Base-by-base conservation (phyloP, 768 basidiomycete species). In the Gloeophyllum trabeum region DNA sequence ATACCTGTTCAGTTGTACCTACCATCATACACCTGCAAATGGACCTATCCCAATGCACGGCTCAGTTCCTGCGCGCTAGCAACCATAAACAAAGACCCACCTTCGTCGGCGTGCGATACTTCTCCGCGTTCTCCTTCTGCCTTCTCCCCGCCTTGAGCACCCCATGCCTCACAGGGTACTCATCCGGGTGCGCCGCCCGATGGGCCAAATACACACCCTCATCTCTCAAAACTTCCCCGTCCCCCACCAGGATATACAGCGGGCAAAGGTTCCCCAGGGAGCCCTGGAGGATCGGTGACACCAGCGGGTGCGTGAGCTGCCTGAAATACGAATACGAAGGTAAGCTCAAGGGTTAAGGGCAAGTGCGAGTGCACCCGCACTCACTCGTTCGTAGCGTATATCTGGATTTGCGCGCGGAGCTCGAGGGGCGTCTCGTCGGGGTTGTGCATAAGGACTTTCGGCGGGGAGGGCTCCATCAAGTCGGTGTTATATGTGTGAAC, bases 181-280 rank as follows among this genome's bases (percentile, higher is more conserved):
- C 54, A 1, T 69, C 62, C 1, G 86, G 88, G 52, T 80, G 63
- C 1, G 88, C 84, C 4, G 86, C 85, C 49, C 82, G 81, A 56
- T 90, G 87, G 0, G 87, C 85, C 46, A 79, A 49, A 52, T 81
- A 85, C 5, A 88, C 65, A 22, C 84, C 77, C 58, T 89, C 86
- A 54, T 91, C 87, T 16, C 84, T 60, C 25, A 89, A 56, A 1
- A 84, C 75, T 55, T 89, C 87, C 10, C 75, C 76, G 46, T 87
- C 72, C 0, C 86, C 83, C 2, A 75, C 74, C 20, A 84, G 58
- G 44, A 90, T 74, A 49, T 83, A 80, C 10, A 90, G 57, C 5
- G 86, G 86, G 1, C 81, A 81, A 1, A 91, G 65, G 34, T 85
- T 80, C 0, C 83, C 83, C 4, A 89, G 59, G 21, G 82, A 84